Evolutionary conservation across 2,329 filamentous ascomycete genomes (phyloP).

Genomic region (Camillea tinctor): DNA sequence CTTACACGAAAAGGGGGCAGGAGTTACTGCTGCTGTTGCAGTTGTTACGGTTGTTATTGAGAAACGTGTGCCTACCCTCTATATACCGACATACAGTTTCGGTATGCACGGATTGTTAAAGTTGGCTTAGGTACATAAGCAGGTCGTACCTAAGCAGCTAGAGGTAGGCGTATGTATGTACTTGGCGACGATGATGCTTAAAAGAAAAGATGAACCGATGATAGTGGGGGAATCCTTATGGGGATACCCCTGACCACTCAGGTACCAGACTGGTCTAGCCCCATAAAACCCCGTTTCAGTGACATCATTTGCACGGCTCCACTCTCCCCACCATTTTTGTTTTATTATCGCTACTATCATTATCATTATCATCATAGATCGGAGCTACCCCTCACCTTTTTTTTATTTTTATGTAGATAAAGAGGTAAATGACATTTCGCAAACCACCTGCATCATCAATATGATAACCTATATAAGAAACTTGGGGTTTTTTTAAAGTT

Average conservation of each 20-base stretch:
- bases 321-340: too few species aligned
- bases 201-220: not conserved
- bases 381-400: conserved; percentile 6
- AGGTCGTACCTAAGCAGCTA: too few species aligned
- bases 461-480: not conserved
- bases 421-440: not conserved
- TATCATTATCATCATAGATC: conserved; percentile 2
- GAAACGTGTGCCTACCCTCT: too few species aligned
- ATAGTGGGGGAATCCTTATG: not conserved
- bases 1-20: too few species aligned
- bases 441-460: not conserved
- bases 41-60: too few species aligned
- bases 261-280: not conserved
- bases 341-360: too few species aligned
- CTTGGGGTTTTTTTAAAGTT: not conserved
- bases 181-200: not conserved
- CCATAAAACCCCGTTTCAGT: not conserved
- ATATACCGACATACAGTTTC: too few species aligned
- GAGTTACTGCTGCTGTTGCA: too few species aligned
- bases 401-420: too few species aligned
- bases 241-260: not conserved
- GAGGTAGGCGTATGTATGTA: too few species aligned
- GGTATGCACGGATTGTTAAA: too few species aligned
- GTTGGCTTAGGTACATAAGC: too few species aligned
- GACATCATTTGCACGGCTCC: not conserved